phyloP scores from a whole-genome alignment of 148 eudicot species.

The Polygonum maritimum region DNA sequence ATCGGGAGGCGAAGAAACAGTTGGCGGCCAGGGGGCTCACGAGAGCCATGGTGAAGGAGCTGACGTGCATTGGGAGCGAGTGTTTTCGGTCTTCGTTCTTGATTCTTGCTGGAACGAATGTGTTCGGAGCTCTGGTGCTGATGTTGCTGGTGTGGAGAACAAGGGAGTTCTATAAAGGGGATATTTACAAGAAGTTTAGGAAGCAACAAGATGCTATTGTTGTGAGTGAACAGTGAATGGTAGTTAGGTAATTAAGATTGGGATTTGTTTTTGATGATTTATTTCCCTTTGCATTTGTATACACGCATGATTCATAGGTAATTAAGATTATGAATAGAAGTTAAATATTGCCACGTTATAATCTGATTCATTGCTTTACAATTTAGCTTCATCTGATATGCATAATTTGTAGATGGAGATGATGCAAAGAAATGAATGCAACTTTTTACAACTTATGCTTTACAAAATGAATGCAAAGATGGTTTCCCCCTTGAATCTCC shows the following conservation, averaged over 20 bases:
- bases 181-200: constrained; percentile 11
- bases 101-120: constrained; percentile 8
- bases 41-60: constrained; percentile 11
- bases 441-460: too few relatives aligned
- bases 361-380: too few relatives aligned
- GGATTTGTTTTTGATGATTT: too few relatives aligned
- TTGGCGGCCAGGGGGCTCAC: constrained; percentile 10
- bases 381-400: too few relatives aligned
- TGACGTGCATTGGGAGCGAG: constrained; percentile 14
- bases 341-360: too few relatives aligned
- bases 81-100: constrained; percentile 8
- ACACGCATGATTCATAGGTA: too few relatives aligned
- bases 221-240: not conserved
- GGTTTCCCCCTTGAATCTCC: too few relatives aligned
- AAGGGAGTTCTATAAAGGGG: constrained; percentile 8
- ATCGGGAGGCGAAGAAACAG: constrained; percentile 15
- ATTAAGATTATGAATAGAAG: too few relatives aligned
- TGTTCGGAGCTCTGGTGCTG: constrained; percentile 9
- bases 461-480: too few relatives aligned
- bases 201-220: not conserved
- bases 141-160: constrained; percentile 10
- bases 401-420: too few relatives aligned
- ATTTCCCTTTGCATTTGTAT: too few relatives aligned
- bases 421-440: too few relatives aligned
- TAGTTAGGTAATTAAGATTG: not conserved